phyloP scores from a whole-genome alignment of 805 yeast genomes.

The Komagataella phaffii region DNA sequence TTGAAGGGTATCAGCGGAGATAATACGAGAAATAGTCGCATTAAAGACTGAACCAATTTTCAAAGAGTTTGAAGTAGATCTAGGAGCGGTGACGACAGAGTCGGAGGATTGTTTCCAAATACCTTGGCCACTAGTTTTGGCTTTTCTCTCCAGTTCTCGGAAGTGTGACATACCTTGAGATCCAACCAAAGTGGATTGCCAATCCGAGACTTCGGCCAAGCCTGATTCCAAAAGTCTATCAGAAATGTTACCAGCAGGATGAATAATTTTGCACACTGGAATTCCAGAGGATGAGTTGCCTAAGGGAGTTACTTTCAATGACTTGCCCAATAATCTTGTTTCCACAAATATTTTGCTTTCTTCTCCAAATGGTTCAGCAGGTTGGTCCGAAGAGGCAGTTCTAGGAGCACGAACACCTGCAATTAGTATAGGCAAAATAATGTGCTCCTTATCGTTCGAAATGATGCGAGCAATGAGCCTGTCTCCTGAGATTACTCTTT shows the following conservation, averaged over 20 bases:
- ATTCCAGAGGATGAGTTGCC: conserved; percentile 54
- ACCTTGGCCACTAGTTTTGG: conserved; percentile 40
- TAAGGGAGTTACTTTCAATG: conserved; percentile 39
- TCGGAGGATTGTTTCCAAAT: conserved; percentile 33
- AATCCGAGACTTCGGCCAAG: conserved; percentile 61
- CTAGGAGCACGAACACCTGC: conserved; percentile 72
- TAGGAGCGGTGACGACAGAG: conserved; percentile 8
- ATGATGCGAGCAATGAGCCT: conserved; percentile 49
- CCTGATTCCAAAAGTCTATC: conserved; percentile 58
- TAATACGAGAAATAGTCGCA: conserved; percentile 44
- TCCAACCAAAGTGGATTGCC: conserved; percentile 67
- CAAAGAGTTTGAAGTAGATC: conserved; percentile 7
- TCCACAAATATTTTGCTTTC: conserved; percentile 56
- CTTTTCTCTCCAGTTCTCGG: conserved; percentile 52
- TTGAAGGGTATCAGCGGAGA: conserved; percentile 56
- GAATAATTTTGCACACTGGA: conserved; percentile 42
- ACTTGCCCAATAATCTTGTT: conserved; percentile 45
- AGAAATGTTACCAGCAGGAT: conserved; percentile 70
- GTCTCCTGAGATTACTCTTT: conserved; percentile 70
- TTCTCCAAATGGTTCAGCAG: conserved; percentile 49
- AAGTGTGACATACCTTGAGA: conserved; percentile 44
- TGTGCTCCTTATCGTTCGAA: conserved; percentile 35
- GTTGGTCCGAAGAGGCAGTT: conserved; percentile 31
- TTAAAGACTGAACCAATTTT: conserved; percentile 32
- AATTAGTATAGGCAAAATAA: conserved; percentile 42